Base-by-base conservation (phyloP, 257 asterid genomes). In the Solanum infundibuliforme region DNA sequence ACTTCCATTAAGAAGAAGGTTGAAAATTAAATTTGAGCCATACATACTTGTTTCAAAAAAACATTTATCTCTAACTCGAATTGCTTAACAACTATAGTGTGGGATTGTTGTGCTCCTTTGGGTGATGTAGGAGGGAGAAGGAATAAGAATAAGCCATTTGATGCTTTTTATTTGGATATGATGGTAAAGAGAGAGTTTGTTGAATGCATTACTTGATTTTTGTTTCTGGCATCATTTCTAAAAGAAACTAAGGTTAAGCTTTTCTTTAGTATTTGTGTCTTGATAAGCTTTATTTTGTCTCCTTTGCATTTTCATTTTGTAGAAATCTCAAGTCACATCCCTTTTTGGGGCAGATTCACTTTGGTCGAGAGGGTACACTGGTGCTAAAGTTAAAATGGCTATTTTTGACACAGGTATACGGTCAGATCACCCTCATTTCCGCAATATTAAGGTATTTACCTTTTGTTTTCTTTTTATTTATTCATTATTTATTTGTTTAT, bases 351-450 rank as follows among this genome's bases (percentile, higher is more conserved):
- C 99, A 90, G 98, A 96, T 35, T 90, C 98, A 84, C 95, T 96
- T 83, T 97, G 99, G 99, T 92, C 96, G 3, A 95, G 95, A 86
- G 99, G 99, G 32, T 93, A 95, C 88, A 96, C 98, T 41, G 99
- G 99, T 84, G 90, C 98, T 48, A 96, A 97, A 94, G 99, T 97
- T 81, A 97, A 96, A 92, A 97, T 97, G 98, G 99, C 98, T 87
- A 96, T 97, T 88, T 97, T 97, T 90, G 99, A 97, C 87, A 97
- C 98, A 62, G 99, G 99, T 21, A 97, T 97, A 89, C 99, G 99
- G 84, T 91, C 93, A 85, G 89, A 93, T 90, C 99, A 97, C 91
- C 99, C 99, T 88, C 99, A 97, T 91, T 97, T 97, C 87, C 99
- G 99, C 43, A 96, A 97, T 91, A 95, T 97, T 90, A 97, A 96